These are phyloP conservation scores for Aspergillus proliferans DNA, from an alignment of 2,329 filamentous ascomycete species.

Conservation along the genomic window DNA sequence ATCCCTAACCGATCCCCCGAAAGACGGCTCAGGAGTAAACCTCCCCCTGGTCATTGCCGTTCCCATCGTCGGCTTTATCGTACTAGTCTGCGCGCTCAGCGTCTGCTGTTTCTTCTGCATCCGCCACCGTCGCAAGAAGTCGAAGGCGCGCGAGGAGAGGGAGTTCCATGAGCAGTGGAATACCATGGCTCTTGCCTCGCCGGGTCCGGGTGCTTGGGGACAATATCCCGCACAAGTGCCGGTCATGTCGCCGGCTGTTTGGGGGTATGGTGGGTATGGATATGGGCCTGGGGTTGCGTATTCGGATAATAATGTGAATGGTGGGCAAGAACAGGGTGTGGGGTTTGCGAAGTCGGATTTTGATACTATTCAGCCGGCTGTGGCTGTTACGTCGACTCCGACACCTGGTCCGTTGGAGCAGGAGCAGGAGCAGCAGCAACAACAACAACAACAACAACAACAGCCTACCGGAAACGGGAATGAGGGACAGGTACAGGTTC, in stretches of 20 bases:
- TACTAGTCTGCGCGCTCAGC: conserved; percentile 26
- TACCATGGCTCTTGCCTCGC: conserved; percentile 26
- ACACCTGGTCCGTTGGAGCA: conserved; percentile 3
- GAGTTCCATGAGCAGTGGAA: conserved; percentile 32
- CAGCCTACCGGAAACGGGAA: neutral
- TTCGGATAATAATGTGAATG: conserved; percentile 22
- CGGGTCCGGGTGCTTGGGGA: conserved; percentile 22
- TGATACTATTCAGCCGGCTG: conserved; percentile 3
- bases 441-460: conserved; percentile 1
- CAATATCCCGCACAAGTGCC: conserved; percentile 2
- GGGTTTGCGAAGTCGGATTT: conserved; percentile 8
- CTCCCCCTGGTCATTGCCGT: conserved; percentile 38
- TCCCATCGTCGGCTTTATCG: conserved; percentile 38
- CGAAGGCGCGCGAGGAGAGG: conserved; percentile 18
- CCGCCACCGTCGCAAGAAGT: conserved; percentile 35
- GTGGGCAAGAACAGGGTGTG: conserved; percentile 11
- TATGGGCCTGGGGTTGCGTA: conserved; percentile 17
- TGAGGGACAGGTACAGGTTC: no score
- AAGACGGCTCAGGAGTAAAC: conserved; percentile 16
- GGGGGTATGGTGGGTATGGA: conserved; percentile 8
- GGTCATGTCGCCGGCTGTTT: conserved; percentile 4
- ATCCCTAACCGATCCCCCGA: conserved; percentile 15
- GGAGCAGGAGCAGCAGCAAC: conserved; percentile 3
- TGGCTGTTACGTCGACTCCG: conserved; percentile 2
- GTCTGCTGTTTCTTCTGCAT: conserved; percentile 40